A percentile compares a stretch with the other conserved stretches of the same genome.
These are phyloP conservation scores for Trifolium repens DNA, from an alignment of 306 rosid species.

Conservation along the genomic window DNA sequence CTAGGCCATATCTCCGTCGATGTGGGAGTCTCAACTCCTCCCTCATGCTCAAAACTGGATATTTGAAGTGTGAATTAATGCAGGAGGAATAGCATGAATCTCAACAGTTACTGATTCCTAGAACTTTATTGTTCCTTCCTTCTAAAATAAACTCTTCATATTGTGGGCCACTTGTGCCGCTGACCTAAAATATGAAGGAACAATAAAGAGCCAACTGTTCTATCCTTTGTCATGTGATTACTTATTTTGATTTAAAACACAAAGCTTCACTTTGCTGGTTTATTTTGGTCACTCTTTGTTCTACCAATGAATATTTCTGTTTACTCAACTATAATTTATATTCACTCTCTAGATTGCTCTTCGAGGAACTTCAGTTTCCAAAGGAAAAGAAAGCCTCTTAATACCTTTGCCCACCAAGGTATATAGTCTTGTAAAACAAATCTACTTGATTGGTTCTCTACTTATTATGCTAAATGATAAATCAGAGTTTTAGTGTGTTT, in stretches of 20 bases:
- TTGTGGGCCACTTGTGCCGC: background rate
- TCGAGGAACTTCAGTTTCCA: conserved; percentile 58
- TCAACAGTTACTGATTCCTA: background rate
- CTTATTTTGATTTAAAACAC: no score
- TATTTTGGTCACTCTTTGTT: conserved; percentile 10
- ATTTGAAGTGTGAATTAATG: background rate
- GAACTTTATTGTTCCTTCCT: background rate
- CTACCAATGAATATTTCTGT: conserved; percentile 19
- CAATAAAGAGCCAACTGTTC: background rate
- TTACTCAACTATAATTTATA: conserved; percentile 3
- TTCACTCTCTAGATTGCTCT: conserved; percentile 55
- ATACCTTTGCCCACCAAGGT: conserved; percentile 74
- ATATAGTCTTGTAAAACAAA: conserved; percentile 33
- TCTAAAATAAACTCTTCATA: background rate
- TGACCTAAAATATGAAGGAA: background rate
- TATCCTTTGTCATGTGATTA: background rate
- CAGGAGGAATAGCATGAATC: background rate
- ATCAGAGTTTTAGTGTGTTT: background rate
- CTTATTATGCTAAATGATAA: conserved; percentile 10
- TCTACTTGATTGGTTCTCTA: conserved; percentile 10
- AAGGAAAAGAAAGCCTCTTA: conserved; percentile 86
- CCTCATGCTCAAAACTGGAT: background rate
- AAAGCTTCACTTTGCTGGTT: background rate
- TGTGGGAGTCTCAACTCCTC: background rate
- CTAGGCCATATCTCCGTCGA: background rate